Conservation (phyloP, 1,139 yeast genomes). For the Ogataea hybrid region DNA sequence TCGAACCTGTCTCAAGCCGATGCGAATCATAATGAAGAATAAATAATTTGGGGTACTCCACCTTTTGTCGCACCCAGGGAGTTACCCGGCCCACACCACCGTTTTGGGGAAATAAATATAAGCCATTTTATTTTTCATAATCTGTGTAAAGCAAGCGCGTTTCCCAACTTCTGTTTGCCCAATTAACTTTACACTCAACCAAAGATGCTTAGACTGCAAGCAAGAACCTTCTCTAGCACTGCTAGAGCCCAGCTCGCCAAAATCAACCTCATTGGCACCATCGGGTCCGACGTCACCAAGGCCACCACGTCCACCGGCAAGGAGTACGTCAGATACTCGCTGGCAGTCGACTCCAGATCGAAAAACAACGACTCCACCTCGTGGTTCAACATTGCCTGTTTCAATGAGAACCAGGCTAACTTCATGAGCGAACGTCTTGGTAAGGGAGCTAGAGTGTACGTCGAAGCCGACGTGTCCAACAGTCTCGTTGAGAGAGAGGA, state of each 20-base stretch:
- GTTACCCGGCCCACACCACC: slow-evolving; percentile 6
- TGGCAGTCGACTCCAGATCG: slow-evolving; percentile 56
- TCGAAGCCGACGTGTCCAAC: slow-evolving; percentile 61
- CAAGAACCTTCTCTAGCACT: slow-evolving; percentile 38
- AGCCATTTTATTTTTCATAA: slow-evolving; percentile 5
- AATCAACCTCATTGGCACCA: slow-evolving; percentile 51
- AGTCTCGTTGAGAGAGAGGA: slow-evolving; percentile 50
- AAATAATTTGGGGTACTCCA: slow-evolving; percentile 5
- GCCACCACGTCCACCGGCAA: slow-evolving; percentile 46
- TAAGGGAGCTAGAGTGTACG: slow-evolving; percentile 58
- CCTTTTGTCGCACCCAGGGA: background rate
- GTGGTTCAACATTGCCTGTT: slow-evolving; percentile 63
- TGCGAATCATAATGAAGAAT: background rate
- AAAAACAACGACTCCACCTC: slow-evolving; percentile 44
- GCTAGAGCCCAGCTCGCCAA: slow-evolving; percentile 40
- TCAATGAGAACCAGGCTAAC: slow-evolving; percentile 50
- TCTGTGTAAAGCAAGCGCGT: slow-evolving; percentile 6
- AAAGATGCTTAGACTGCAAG: slow-evolving; percentile 22
- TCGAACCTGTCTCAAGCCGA: background rate
- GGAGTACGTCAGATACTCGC: slow-evolving; percentile 52
- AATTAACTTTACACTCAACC: background rate
- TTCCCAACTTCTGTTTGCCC: background rate
- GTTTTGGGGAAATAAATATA: background rate
- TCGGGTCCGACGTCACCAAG: slow-evolving; percentile 45
- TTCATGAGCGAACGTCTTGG: slow-evolving; percentile 52